Evolutionary conservation across 1,284 basidiomycete species (phyloP), one percentile per base, ranked within the genome.

Genomic region (Rhodotorula sp.): DNA sequence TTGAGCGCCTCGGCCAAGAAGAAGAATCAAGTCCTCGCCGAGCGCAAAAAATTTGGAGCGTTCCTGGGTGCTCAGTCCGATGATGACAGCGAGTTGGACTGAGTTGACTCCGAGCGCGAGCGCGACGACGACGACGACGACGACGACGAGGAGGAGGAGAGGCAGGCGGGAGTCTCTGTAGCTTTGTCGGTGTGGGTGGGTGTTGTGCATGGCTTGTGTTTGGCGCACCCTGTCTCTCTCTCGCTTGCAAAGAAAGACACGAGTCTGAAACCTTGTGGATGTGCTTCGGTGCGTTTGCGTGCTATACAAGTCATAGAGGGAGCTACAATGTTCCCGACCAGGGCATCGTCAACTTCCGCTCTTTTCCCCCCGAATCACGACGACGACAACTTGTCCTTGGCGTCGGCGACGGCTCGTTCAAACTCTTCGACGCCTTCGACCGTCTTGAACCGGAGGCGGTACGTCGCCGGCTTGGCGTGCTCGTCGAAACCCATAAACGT

Each of bases 401-500:
- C 75, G 39, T 70, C 61, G 20, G 59, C 43, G 46, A 75, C 52
- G 47, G 67, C 64, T 3, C 67, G 34, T 16, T 58, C 66, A 26
- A 78, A 54, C 58, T 68, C 74, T 18, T 64, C 69, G 20, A 73
- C 67, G 31, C 65, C 46, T 57, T 75, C 76, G 5, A 64, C 58
- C 51, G 65, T 74, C 71, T 74, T 75, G 62, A 78, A 57, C 34
- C 71, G 56, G 8, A 78, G 34, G 18, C 77, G 74, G 58, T 72
- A 70, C 47, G 65, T 67, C n/a, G 58, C 57, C 14, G 75, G 72
- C 58, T 73, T 58, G 16, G 64, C 65, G 4, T 67, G 67, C 1
- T 64, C 68, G 31, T 74, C 74, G 63, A 77, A 75, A 4, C 75
- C 78, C 5, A 73, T 61, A 49, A 78, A 75, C 2, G 69, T 71